phyloP scores from a whole-genome alignment of 2,329 filamentous ascomycete species.

The Dendrostoma leiphaemia region DNA sequence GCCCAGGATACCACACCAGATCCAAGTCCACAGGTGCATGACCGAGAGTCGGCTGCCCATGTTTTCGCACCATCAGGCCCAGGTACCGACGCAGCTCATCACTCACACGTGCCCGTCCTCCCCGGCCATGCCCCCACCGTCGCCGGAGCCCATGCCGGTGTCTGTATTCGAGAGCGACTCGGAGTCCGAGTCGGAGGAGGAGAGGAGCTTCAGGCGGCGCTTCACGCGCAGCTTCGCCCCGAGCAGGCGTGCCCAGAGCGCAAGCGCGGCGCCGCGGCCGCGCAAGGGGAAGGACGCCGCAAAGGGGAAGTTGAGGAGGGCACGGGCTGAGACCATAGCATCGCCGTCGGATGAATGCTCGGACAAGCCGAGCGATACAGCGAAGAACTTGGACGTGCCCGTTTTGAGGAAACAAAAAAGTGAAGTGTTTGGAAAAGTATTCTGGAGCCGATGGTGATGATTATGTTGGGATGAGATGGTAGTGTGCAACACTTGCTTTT shows the following conservation, averaged over 20 bases:
- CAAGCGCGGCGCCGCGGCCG: constrained; percentile 29
- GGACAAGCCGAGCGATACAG: background rate
- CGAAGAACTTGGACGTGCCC: background rate
- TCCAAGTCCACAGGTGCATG: constrained; percentile 18
- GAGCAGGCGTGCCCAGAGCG: constrained; percentile 28
- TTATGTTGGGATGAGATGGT: too few species aligned
- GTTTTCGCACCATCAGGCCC: constrained; percentile 1
- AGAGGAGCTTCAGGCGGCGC: constrained; percentile 32
- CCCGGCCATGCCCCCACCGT: background rate
- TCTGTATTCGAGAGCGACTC: constrained; percentile 51
- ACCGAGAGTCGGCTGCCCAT: constrained; percentile 30
- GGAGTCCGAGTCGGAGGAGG: constrained; percentile 36
- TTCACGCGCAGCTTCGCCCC: constrained; percentile 41
- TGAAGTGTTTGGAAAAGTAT: constrained; percentile 14
- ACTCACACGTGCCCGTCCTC: background rate
- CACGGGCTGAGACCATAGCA: constrained; percentile 5
- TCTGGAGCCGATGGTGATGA: constrained; percentile 2
- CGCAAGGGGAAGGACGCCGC: constrained; percentile 13
- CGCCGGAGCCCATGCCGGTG: constrained; percentile 21
- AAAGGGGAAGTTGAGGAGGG: constrained; percentile 13
- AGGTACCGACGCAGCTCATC: background rate
- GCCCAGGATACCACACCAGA: background rate
- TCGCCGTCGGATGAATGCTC: background rate
- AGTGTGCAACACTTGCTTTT: too few species aligned
- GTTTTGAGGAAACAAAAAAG: constrained; percentile 7